These are phyloP conservation scores for Purpureocillium takamizusanense DNA, from an alignment of 2,329 filamentous ascomycete species.

Conservation along the genomic window DNA sequence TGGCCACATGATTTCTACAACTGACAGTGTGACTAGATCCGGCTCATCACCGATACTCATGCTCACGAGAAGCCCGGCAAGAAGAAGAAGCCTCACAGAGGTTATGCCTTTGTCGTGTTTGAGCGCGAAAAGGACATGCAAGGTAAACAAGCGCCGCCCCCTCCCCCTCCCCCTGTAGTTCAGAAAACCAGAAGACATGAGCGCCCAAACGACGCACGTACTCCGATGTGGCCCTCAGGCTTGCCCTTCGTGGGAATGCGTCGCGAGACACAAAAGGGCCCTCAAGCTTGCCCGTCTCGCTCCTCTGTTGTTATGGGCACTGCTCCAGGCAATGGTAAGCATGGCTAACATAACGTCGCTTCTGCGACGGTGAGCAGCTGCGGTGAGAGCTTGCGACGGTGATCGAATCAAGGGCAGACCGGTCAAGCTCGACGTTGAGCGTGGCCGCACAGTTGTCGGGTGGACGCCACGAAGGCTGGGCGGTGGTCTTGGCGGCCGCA, in stretches of 20 bases:
- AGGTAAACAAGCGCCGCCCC: constrained; percentile 69
- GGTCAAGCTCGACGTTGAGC: constrained; percentile 91
- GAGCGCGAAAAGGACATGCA: constrained; percentile 98
- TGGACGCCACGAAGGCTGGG: constrained; percentile 91
- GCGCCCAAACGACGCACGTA: constrained; percentile 12
- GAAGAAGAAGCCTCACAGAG: constrained; percentile 72
- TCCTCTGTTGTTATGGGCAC: constrained; percentile 15
- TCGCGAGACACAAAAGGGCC: constrained; percentile 40
- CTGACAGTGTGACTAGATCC: constrained; percentile 51
- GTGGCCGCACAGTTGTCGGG: constrained; percentile 84
- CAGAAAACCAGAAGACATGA: constrained; percentile 1
- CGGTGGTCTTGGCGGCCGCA: constrained; percentile 83
- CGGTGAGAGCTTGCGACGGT: constrained; percentile 76
- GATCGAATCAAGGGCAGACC: constrained; percentile 87
- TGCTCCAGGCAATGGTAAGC: constrained; percentile 40
- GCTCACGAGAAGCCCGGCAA: constrained; percentile 61
- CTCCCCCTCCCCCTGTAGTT: constrained; percentile 20
- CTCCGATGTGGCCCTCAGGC: constrained; percentile 32
- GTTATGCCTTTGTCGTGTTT: constrained; percentile 95
- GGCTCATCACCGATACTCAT: constrained; percentile 73
- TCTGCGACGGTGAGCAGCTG: constrained; percentile 63
- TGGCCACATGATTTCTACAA: no score
- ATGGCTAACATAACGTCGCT: constrained; percentile 57
- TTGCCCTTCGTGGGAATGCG: constrained; percentile 28
- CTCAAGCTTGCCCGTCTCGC: constrained; percentile 49